Base-by-base conservation (phyloP, 1,139 yeast genomes). In the Taphrina populina region DNA sequence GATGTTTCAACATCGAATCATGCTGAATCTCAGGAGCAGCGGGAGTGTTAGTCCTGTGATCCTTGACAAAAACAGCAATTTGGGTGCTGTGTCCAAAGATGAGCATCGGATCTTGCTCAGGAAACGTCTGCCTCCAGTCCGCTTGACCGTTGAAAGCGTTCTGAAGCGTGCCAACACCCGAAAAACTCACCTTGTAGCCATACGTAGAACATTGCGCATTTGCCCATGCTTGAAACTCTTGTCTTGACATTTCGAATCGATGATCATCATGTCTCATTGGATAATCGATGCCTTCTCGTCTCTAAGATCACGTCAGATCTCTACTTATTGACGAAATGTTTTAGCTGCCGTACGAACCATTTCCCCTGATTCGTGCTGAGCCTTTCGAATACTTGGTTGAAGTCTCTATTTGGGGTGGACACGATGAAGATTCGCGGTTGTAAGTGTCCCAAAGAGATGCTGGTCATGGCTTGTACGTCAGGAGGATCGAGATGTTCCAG, bases 321-420 rank as follows among this genome's bases (percentile, higher is more conserved):
- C 20, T 35, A 11, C 7, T n/a, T 21, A 37, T 13, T 37, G 21
- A 37, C 43, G n/a, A n/a, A n/a, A n/a, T n/a, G n/a, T n/a, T n/a
- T n/a, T n/a, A n/a, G n/a, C n/a, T n/a, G n/a, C n/a, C n/a, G n/a
- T n/a, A n/a, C n/a, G n/a, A n/a, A n/a, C n/a, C n/a, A n/a, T n/a
- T n/a, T n/a, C n/a, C n/a, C n/a, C n/a, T n/a, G n/a, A n/a, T n/a
- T n/a, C n/a, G 20, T 11, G 7, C 37, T 21, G 26, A 52, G 15
- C 24, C 44, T n/a, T 11, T 30, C 40, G 20, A 54, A 45, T n/a
- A 54, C 43, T 17, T 34, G 11, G 24, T 54, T 54, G 33, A 54
- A 54, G 17, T 54, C 58, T 29, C 53, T 20, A 19, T 54, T 54
- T 26, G 58, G 58, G 8, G 58, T 54, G 6, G 58, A 32, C 8